A percentile compares a stretch with the other conserved stretches of the same genome.
Evolutionary conservation across 208 protist genomes (phyloP).

Genomic region (Leishmania gerbilli): DNA sequence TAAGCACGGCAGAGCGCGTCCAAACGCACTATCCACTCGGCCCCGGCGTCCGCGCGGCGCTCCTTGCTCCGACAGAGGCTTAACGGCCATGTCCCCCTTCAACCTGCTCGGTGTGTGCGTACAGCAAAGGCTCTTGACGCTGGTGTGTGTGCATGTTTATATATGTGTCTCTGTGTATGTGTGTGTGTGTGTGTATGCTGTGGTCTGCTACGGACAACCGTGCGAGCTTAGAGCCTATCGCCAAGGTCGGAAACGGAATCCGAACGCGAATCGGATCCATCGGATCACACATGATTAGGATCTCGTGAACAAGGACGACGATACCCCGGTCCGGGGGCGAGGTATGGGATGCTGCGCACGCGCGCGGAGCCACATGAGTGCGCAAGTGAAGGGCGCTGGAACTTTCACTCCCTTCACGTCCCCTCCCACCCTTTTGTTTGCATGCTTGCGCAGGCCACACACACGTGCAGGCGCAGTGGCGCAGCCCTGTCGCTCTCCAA

Average conservation of each 20-base stretch:
- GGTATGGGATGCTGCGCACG: too few species aligned
- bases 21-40: slow-evolving; percentile 23
- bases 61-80: not conserved
- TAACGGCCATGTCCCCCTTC: not conserved
- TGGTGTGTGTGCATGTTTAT: not conserved
- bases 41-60: not conserved
- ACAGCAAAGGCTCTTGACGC: not conserved
- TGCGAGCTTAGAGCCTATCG: not conserved
- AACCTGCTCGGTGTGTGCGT: not conserved
- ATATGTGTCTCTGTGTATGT: not conserved
- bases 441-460: too few species aligned
- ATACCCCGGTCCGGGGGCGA: too few species aligned
- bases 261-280: not conserved
- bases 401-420: too few species aligned
- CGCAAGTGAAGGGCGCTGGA: too few species aligned
- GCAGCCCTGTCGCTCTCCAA: too few species aligned
- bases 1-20: slow-evolving; percentile 2
- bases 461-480: too few species aligned
- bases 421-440: too few species aligned
- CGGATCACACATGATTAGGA: not conserved
- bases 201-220: not conserved
- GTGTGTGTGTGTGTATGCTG: not conserved
- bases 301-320: not conserved
- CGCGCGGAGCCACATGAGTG: too few species aligned
- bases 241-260: not conserved